Conservation (phyloP, 202 grass and related monocot species). For the Cymbopogon flexuosus region DNA sequence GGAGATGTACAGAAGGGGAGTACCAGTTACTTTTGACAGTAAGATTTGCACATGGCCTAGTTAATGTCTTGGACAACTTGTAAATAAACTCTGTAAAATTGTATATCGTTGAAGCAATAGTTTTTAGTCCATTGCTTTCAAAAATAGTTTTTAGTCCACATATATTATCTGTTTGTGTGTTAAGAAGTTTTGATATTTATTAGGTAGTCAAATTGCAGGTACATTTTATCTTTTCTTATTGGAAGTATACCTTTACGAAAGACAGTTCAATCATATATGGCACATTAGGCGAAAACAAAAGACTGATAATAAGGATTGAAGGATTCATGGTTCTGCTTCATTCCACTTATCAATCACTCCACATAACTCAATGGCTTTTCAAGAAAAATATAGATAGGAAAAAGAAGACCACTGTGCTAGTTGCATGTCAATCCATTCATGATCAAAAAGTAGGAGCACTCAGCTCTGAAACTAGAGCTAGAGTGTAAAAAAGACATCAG, state of each 20-base stretch:
- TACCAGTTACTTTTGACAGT: not conserved
- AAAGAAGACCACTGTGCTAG: not conserved
- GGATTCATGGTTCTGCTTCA: not conserved
- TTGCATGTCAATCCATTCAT: not conserved
- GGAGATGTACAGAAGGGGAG: not conserved
- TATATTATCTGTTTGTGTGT: not conserved
- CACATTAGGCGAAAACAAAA: not conserved
- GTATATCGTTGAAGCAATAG: not conserved
- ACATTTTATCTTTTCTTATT: not conserved
- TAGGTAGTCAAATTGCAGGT: not conserved
- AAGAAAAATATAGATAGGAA: not conserved
- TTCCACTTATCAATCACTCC: not conserved
- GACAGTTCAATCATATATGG: not conserved
- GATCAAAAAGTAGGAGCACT: constrained; percentile 29
- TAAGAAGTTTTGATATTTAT: not conserved
- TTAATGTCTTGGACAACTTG: not conserved
- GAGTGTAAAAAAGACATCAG: constrained; percentile 20
- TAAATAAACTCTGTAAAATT: not conserved
- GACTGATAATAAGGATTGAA: not conserved
- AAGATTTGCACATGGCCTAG: not conserved
- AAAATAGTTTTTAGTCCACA: not conserved
- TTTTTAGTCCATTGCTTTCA: no score
- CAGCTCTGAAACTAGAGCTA: constrained; percentile 15
- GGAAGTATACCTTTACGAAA: not conserved
- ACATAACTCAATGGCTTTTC: not conserved